These are phyloP conservation scores for Elsinoe batatas DNA, from an alignment of 2,329 filamentous ascomycete species.

Conservation along the genomic window DNA sequence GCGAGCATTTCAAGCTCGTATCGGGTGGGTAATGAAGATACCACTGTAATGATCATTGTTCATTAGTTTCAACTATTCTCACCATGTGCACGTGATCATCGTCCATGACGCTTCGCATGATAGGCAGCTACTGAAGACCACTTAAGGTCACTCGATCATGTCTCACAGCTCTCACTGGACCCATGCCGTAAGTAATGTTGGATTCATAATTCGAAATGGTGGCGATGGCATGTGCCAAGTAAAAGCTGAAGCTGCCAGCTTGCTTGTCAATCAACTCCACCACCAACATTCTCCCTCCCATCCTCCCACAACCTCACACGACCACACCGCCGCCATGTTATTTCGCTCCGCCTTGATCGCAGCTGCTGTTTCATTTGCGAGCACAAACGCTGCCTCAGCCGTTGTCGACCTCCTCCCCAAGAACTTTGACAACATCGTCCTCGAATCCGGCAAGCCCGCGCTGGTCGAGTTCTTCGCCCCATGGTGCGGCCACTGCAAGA, in stretches of 20 bases:
- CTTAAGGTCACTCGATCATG: no score
- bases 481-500: conserved; percentile 99
- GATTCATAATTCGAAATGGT: neutral
- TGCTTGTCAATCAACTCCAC: neutral
- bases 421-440: conserved; percentile 86
- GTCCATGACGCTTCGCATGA: no score
- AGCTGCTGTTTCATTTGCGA: conserved; percentile 37
- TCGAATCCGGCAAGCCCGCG: conserved; percentile 87
- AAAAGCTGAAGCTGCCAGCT: neutral
- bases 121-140: no score
- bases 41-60: conserved; percentile 12
- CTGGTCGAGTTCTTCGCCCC: conserved; percentile 97
- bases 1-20: neutral
- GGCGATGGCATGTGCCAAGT: neutral
- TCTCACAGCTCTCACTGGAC: no score
- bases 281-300: neutral
- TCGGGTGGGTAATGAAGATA: conserved; percentile 11
- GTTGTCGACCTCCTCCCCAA: conserved; percentile 80
- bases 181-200: no score
- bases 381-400: conserved; percentile 60
- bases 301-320: neutral
- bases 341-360: conserved; percentile 28
- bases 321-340: conserved; percentile 14
- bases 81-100: neutral
- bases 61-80: neutral